Evolutionary conservation across 495 filamentous ascomycete species (phyloP).

Genomic region (Trichoderma parareesei): DNA sequence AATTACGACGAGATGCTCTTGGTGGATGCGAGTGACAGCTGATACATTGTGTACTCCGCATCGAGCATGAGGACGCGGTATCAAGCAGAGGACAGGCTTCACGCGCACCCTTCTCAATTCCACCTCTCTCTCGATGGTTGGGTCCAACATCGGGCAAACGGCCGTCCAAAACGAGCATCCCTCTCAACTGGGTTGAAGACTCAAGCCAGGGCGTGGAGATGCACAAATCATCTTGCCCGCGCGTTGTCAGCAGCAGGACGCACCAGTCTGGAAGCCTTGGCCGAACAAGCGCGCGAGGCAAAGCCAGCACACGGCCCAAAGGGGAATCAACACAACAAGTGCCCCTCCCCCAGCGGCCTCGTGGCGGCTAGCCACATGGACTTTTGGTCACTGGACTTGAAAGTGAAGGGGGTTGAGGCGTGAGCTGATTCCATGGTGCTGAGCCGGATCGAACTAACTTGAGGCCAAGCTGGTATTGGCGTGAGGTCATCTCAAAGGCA

Average conservation of each 20-base stretch:
- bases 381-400: slow-evolving; percentile 7
- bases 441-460: background rate
- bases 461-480: background rate
- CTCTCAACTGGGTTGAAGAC: background rate
- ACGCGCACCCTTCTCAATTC: too few species aligned
- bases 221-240: background rate
- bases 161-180: background rate
- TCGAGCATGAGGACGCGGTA: too few species aligned
- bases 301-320: background rate
- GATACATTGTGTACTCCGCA: background rate
- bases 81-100: too few species aligned
- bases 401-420: background rate
- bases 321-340: background rate
- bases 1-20: background rate
- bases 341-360: background rate
- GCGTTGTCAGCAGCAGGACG: background rate
- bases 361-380: slow-evolving; percentile 11
- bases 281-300: background rate
- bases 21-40: background rate
- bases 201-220: background rate
- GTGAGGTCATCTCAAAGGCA: background rate
- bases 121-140: too few species aligned
- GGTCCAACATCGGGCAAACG: background rate
- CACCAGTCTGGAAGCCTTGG: background rate
- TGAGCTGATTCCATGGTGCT: background rate